These are phyloP conservation scores for Paraconiothyrium brasiliense DNA, from an alignment of 2,329 filamentous ascomycete genomes.

Conservation along the genomic window DNA sequence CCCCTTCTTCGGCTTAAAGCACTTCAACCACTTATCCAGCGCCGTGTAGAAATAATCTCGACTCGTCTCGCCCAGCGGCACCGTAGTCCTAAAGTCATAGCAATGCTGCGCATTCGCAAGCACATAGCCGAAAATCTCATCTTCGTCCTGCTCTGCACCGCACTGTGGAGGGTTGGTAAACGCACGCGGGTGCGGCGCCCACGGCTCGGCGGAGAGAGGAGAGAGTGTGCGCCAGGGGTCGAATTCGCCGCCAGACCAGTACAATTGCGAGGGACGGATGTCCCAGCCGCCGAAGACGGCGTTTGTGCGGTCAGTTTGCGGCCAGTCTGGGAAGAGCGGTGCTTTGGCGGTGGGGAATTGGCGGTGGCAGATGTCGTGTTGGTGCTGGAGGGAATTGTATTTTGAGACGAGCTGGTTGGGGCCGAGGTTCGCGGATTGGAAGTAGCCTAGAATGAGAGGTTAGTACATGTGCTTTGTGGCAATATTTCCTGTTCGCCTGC, in stretches of 20 bases:
- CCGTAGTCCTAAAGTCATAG: conserved; percentile 56
- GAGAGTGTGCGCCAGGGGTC: conserved; percentile 63
- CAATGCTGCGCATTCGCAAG: conserved; percentile 59
- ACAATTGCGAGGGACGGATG: conserved; percentile 62
- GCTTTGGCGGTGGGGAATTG: conserved; percentile 57
- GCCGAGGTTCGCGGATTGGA: conserved; percentile 60
- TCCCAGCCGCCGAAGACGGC: conserved; percentile 59
- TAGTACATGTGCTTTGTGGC: background rate
- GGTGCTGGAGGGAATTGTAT: conserved; percentile 57
- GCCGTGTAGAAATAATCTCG: conserved; percentile 53
- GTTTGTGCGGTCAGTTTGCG: conserved; percentile 54
- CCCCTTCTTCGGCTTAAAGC: conserved; percentile 44
- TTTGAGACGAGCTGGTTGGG: conserved; percentile 57
- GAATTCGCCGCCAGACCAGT: conserved; percentile 61
- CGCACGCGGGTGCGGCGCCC: conserved; percentile 50
- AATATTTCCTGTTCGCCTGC: background rate
- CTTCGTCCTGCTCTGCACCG: conserved; percentile 44
- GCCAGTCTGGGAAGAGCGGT: conserved; percentile 53
- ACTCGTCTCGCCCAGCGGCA: conserved; percentile 44
- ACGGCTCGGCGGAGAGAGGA: conserved; percentile 52
- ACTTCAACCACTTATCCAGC: conserved; percentile 58
- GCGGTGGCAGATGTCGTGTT: conserved; percentile 57
- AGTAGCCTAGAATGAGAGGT: conserved; percentile 49
- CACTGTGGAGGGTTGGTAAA: conserved; percentile 57
- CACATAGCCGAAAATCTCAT: conserved; percentile 60